Evolutionary conservation across 2,329 filamentous ascomycete genomes (phyloP).

Genomic region (Ophiostoma piceae): DNA sequence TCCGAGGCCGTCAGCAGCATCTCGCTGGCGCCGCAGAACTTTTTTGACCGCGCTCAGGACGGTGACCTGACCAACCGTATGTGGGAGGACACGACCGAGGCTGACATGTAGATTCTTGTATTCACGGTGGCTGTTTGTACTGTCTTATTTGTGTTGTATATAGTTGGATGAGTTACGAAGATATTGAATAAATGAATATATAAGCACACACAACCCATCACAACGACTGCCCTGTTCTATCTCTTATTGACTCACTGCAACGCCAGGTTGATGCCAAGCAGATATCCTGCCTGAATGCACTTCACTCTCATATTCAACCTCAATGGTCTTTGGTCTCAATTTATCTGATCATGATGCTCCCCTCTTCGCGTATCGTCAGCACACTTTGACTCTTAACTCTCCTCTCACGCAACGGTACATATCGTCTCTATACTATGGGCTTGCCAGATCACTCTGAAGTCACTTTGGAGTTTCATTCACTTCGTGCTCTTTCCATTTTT

Average conservation of each 20-base stretch:
- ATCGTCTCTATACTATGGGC: background rate
- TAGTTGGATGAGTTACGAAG: background rate
- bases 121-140: background rate
- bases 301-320: too few species aligned
- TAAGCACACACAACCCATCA: background rate
- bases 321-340: too few species aligned
- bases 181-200: background rate
- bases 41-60: constrained; percentile 35
- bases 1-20: constrained; percentile 34
- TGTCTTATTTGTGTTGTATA: background rate
- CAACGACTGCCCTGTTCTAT: background rate
- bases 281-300: too few species aligned
- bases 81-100: constrained; percentile 21
- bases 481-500: background rate
- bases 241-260: too few species aligned
- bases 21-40: constrained; percentile 35
- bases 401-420: background rate
- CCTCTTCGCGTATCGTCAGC: background rate
- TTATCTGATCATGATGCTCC: background rate
- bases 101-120: too few species aligned
- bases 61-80: constrained; percentile 35
- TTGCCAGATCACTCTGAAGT: background rate
- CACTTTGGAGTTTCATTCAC: background rate
- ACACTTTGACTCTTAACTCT: background rate
- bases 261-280: too few species aligned